These are phyloP conservation scores for Nicotiana noctiflora DNA, from an alignment of 257 asterid species.

Conservation along the genomic window DNA sequence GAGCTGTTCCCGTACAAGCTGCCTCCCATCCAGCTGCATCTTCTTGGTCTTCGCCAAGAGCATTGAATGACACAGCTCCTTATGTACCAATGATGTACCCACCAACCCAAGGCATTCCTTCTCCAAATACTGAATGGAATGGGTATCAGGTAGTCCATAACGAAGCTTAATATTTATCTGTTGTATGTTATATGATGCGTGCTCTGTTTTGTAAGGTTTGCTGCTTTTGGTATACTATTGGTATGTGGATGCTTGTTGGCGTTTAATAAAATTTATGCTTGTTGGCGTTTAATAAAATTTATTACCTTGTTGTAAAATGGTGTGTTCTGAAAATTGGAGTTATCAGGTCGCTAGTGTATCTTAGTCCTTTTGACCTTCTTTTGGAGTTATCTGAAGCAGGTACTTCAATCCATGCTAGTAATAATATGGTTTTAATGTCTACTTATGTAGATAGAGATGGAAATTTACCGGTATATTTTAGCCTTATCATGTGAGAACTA, in stretches of 20 bases:
- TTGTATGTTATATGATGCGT: neutral
- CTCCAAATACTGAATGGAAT: conserved; percentile 61
- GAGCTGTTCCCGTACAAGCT: conserved; percentile 51
- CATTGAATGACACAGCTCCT: conserved; percentile 40
- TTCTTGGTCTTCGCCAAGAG: conserved; percentile 66
- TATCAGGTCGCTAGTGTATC: neutral
- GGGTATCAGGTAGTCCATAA: conserved; percentile 54
- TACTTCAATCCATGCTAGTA: neutral
- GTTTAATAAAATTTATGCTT: neutral
- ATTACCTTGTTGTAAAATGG: neutral
- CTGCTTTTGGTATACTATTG: neutral
- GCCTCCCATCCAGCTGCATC: conserved; percentile 39
- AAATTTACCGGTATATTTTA: neutral
- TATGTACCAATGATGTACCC: conserved; percentile 45
- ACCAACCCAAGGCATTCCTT: conserved; percentile 36
- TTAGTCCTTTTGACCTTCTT: neutral
- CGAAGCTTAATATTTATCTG: neutral
- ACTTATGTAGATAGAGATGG: neutral
- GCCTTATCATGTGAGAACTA: neutral
- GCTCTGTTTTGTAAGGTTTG: neutral
- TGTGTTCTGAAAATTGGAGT: neutral
- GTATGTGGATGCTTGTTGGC: neutral
- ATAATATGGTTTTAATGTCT: neutral
- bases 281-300: neutral
- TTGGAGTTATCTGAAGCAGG: conserved; percentile 2